phyloP scores from a whole-genome alignment of 2,329 filamentous ascomycete genomes.

The Chaetomiaceae sp. region DNA sequence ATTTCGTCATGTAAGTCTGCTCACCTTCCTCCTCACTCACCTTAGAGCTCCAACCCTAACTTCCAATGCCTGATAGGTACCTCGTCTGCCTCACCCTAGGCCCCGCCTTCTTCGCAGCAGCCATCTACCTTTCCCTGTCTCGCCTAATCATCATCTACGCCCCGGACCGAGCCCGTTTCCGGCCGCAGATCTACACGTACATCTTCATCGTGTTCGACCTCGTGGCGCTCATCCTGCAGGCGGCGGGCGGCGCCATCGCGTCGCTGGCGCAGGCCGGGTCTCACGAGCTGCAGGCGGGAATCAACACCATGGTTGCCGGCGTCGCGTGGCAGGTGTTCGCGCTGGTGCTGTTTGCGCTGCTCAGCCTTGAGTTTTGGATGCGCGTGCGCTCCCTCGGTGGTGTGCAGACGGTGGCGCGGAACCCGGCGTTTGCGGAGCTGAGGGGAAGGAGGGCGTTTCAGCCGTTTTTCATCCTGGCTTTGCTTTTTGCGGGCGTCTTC shows the following conservation, averaged over 20 bases:
- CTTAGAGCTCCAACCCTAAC: neutral
- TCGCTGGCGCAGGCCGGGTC: slow-evolving; percentile 27
- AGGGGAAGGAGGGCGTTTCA: slow-evolving; percentile 32
- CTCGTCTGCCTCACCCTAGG: slow-evolving; percentile 41
- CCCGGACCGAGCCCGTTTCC: slow-evolving; percentile 14
- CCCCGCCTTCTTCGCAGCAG: slow-evolving; percentile 51
- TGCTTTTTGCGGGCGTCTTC: slow-evolving; percentile 18
- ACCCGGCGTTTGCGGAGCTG: slow-evolving; percentile 33
- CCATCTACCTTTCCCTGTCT: slow-evolving; percentile 53
- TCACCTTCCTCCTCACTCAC: slow-evolving; percentile 32
- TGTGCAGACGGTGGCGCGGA: neutral
- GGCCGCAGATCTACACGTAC: slow-evolving; percentile 23
- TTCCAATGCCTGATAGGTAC: neutral
- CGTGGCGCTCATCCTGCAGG: slow-evolving; percentile 42
- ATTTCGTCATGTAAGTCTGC: slow-evolving; percentile 6
- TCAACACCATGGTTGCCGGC: slow-evolving; percentile 41
- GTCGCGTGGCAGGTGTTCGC: slow-evolving; percentile 38
- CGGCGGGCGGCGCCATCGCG: slow-evolving; percentile 39
- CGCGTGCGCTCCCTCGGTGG: neutral
- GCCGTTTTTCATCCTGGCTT: slow-evolving; percentile 31
- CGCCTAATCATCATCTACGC: slow-evolving; percentile 39
- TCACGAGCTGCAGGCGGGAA: slow-evolving; percentile 23
- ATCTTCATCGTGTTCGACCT: slow-evolving; percentile 39
- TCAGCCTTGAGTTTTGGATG: slow-evolving; percentile 15
- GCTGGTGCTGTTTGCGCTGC: slow-evolving; percentile 9